Evolutionary conservation across 257 asterid species (phyloP).

Genomic region (Perilla frutescens): DNA sequence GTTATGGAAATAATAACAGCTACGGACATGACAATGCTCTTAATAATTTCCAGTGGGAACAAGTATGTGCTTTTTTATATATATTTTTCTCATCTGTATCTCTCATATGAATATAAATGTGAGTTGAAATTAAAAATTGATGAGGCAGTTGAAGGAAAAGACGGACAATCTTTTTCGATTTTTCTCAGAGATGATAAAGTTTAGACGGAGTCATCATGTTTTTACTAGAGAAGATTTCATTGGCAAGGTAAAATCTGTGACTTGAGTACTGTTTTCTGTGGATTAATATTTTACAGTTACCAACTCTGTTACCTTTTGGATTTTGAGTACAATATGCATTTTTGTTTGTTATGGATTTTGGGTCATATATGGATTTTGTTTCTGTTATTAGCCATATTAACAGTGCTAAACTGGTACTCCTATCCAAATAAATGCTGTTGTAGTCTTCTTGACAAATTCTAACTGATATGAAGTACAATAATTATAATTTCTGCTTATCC

Average conservation of each 20-base stretch:
- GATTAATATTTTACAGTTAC: conserved; percentile 15
- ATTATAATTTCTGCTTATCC: not conserved
- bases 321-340: not conserved
- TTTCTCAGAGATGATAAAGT: conserved; percentile 87
- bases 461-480: not conserved
- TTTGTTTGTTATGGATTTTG: not conserved
- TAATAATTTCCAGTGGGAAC: conserved; percentile 92
- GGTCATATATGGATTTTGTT: not conserved
- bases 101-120: not conserved
- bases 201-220: conserved; percentile 59
- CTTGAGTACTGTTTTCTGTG: conserved; percentile 1
- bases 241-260: conserved; percentile 62
- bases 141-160: conserved; percentile 78
- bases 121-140: conserved; percentile 31
- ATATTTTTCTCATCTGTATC: conserved; percentile 13
- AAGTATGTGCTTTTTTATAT: conserved; percentile 50
- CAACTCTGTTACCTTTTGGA: not conserved
- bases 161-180: conserved; percentile 76
- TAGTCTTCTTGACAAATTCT: conserved; percentile 7
- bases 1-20: conserved; percentile 93
- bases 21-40: conserved; percentile 92
- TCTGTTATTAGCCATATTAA: not conserved
- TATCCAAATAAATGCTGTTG: not conserved
- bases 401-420: not conserved
- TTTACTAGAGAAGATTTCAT: conserved; percentile 71